A percentile compares a stretch with the other conserved stretches of the same genome.
These are phyloP conservation scores for Porodaedalea pini DNA, from an alignment of 1,284 basidiomycete species.

Conservation along the genomic window DNA sequence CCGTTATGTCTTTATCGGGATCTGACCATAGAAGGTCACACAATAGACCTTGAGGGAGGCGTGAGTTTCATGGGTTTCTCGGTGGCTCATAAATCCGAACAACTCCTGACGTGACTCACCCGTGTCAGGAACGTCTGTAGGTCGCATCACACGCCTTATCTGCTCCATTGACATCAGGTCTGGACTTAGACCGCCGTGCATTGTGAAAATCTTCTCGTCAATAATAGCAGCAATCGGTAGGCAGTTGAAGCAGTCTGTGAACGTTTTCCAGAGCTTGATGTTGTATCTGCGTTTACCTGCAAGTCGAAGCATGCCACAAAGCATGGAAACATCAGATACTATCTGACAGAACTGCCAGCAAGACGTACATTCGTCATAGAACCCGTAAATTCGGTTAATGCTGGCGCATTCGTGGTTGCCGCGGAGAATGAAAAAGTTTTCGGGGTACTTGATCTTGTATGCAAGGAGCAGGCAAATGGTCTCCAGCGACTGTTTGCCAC, in stretches of 20 bases:
- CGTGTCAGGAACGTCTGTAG: constrained; percentile 98
- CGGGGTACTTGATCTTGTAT: constrained; percentile 98
- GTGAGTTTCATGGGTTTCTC: not conserved
- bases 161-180: constrained; percentile 99
- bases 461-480: constrained; percentile 89
- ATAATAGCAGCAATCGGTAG: constrained; percentile 95
- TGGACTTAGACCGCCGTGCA: constrained; percentile 91
- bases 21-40: constrained; percentile 99
- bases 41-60: constrained; percentile 61
- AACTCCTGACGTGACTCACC: constrained; percentile 50
- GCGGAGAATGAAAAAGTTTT: constrained; percentile 95
- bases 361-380: constrained; percentile 90
- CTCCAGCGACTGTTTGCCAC: constrained; percentile 92
- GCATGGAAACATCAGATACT: too few species aligned
- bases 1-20: constrained; percentile 98
- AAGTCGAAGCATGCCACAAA: constrained; percentile 5
- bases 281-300: constrained; percentile 95
- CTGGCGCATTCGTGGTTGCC: constrained; percentile 95
- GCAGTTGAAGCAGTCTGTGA: constrained; percentile 96
- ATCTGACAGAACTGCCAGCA: not conserved
- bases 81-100: not conserved
- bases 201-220: constrained; percentile 96
- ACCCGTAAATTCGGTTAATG: constrained; percentile 95
- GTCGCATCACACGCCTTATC: constrained; percentile 98
- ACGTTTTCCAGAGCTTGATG: constrained; percentile 98